phyloP scores from a whole-genome alignment of 805 yeast species.

The Groenewaldozyma tartarivorans region DNA sequence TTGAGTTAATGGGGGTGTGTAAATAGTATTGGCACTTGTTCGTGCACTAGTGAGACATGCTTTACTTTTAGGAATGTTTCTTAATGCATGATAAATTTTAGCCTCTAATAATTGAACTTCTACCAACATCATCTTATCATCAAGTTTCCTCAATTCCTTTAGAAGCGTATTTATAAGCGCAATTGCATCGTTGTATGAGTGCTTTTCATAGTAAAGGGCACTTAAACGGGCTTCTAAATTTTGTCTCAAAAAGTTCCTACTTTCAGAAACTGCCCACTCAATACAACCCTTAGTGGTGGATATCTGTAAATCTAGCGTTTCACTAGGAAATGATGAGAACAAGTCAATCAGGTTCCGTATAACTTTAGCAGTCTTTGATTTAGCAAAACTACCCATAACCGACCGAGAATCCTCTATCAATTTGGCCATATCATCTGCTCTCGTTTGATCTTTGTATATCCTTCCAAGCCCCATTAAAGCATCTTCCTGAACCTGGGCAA shows the following conservation, averaged over 20 bases:
- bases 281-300: slow-evolving; percentile 67
- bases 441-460: slow-evolving; percentile 43
- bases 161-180: slow-evolving; percentile 62
- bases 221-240: slow-evolving; percentile 78
- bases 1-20: slow-evolving; percentile 87
- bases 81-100: slow-evolving; percentile 79
- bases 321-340: slow-evolving; percentile 46
- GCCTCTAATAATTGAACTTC: slow-evolving; percentile 92
- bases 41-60: slow-evolving; percentile 93
- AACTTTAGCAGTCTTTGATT: slow-evolving; percentile 90
- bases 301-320: slow-evolving; percentile 61
- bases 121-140: slow-evolving; percentile 89
- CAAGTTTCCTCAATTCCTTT: slow-evolving; percentile 82
- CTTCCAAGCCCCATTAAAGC: slow-evolving; percentile 71
- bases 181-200: slow-evolving; percentile 58
- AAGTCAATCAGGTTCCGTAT: slow-evolving; percentile 72
- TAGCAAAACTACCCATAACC: slow-evolving; percentile 73
- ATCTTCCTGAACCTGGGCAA: slow-evolving; percentile 49
- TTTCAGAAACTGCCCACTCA: slow-evolving; percentile 77
- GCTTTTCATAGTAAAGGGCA: slow-evolving; percentile 58
- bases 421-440: slow-evolving; percentile 43
- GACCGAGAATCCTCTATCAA: slow-evolving; percentile 61
- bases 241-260: slow-evolving; percentile 82
- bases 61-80: slow-evolving; percentile 83
- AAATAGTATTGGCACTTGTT: slow-evolving; percentile 94